Evolutionary conservation across 345 rosid genomes (phyloP), one percentile per base, ranked within the genome.

Genomic region (Gossypium australe): DNA sequence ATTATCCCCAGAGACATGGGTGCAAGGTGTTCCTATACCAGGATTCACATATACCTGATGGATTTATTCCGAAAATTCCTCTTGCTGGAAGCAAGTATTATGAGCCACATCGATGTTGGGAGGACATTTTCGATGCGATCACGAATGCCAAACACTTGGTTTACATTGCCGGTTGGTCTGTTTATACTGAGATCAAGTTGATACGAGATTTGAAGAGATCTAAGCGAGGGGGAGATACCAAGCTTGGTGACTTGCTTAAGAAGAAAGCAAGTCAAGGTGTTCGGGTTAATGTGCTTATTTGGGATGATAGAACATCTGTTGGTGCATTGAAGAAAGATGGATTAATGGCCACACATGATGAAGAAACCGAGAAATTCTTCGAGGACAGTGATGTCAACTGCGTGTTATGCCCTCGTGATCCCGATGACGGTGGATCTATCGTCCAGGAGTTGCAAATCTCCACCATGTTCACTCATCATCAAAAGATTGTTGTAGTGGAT

Each of bases 231-330:
- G 98, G 98, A 58, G 98, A 95, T 49, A 77, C 83, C 60, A 86
- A 83, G 3, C 59, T 95, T 14, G 98, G 99, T 61, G 98, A 91
- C 79, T 82, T 95, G 59, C 97, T 95, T 9, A 91, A 95, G 84
- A 93, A 88, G 85, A 93, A 85, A 81, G 97, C 97, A 3, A 89
- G 88, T 59, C 97, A 95, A 85, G 99, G 98, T 80, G 97, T 95
- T 41, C 83, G 87, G 84, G 98, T 95, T 44, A 82, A 87, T 56
- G 82, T 95, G 87, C 98, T 95, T 25, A 90, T 95, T 73, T 95
- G 99, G 99, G 99, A 95, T 55, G 99, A 95, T 75, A 90, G 99
- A 82, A 95, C 99, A 52, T 95, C 99, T 25, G 97, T 93, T 74
- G 90, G 87, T 73, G 72, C 90, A 72, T 86, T 95, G 67, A 95